phyloP scores from a whole-genome alignment of 306 rosid genomes.

The Clitoria ternatea region DNA sequence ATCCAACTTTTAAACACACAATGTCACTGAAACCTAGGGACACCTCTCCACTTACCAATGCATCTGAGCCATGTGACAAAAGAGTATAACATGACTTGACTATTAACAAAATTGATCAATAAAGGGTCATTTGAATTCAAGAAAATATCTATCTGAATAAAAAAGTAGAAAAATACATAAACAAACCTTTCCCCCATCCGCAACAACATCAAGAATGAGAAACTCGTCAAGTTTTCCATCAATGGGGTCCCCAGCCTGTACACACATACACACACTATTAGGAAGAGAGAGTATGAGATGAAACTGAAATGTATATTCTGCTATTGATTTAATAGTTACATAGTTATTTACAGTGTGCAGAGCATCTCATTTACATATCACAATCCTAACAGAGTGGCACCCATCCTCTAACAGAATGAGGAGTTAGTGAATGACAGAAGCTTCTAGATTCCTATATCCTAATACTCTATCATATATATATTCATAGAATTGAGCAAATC shows the following conservation, averaged over 20 bases:
- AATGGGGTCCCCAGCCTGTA: constrained; percentile 53
- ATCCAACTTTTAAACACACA: background rate
- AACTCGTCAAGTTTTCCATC: constrained; percentile 57
- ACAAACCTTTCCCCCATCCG: constrained; percentile 90
- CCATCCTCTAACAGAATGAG: no score
- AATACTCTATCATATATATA: no score
- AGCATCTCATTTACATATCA: no score
- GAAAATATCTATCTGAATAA: background rate
- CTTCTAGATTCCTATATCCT: no score
- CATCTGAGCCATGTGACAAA: constrained; percentile 1
- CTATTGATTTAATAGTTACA: no score
- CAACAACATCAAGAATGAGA: constrained; percentile 79
- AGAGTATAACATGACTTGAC: background rate
- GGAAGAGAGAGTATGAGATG: no score
- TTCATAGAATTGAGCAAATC: no score
- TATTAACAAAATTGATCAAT: background rate
- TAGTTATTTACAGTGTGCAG: no score
- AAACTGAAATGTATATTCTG: no score
- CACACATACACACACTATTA: no score
- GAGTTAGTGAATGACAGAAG: no score
- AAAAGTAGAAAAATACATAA: background rate
- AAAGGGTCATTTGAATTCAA: background rate
- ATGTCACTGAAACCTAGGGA: background rate
- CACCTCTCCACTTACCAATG: background rate
- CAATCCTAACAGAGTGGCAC: no score